Conservation (phyloP, 306 rosid genomes). For the Acacia acuminata region DNA sequence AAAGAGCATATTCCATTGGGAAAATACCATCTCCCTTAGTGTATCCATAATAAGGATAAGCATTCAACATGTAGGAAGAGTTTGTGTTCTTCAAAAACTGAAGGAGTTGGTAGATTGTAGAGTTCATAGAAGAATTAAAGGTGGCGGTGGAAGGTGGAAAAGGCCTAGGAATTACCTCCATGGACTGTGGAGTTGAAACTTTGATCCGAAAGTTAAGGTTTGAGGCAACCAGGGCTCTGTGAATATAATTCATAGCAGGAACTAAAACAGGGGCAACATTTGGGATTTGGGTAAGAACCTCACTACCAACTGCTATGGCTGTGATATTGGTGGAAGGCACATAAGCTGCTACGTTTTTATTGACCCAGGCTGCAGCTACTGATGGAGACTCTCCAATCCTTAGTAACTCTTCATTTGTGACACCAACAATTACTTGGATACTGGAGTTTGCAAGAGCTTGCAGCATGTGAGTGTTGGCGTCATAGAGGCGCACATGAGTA, state of each 20-base stretch:
- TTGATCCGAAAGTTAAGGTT: constrained; percentile 73
- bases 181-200: constrained; percentile 82
- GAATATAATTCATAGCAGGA: constrained; percentile 81
- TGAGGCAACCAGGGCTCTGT: constrained; percentile 78
- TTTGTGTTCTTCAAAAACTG: constrained; percentile 77
- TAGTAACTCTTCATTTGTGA: constrained; percentile 71
- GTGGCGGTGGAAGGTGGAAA: constrained; percentile 89
- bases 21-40: constrained; percentile 74
- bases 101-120: constrained; percentile 67
- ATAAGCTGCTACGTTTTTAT: constrained; percentile 77
- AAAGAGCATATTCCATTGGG: constrained; percentile 87
- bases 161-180: constrained; percentile 75
- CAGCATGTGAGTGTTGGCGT: constrained; percentile 74
- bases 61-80: constrained; percentile 78
- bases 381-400: constrained; percentile 77
- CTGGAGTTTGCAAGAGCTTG: constrained; percentile 73
- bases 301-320: constrained; percentile 86
- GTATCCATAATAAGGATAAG: constrained; percentile 76
- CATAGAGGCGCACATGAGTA: constrained; percentile 71
- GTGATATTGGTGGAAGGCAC: constrained; percentile 86
- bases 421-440: constrained; percentile 78
- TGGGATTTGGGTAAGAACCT: constrained; percentile 76
- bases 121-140: constrained; percentile 72
- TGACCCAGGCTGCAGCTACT: constrained; percentile 81
- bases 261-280: constrained; percentile 74